These are phyloP conservation scores for Agrocybe praecox DNA, from an alignment of 768 basidiomycete species.

Conservation along the genomic window DNA sequence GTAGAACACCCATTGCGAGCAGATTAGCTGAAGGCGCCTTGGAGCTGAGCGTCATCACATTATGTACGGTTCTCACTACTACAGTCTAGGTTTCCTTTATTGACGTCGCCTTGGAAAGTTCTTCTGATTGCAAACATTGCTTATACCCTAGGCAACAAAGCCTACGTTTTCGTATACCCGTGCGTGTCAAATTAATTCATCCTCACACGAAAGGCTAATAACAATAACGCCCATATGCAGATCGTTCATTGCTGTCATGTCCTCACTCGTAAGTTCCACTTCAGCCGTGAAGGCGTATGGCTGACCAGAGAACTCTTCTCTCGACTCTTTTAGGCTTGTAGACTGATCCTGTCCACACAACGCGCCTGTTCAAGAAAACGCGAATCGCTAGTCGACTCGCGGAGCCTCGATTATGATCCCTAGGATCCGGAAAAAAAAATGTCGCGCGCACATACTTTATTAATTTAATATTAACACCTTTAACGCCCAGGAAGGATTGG, in stretches of 20 bases:
- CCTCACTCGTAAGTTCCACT: no score
- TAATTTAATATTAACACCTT: no score
- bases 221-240: no score
- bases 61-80: neutral
- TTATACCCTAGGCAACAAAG: neutral
- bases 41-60: neutral
- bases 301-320: no score
- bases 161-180: slow-evolving; percentile 1
- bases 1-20: neutral
- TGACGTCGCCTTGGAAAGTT: neutral
- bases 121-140: neutral
- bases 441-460: no score
- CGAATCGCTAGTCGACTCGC: no score
- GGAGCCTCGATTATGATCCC: no score
- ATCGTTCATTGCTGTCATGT: no score
- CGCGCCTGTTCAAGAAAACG: neutral
- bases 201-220: neutral
- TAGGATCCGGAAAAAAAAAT: no score
- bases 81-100: neutral
- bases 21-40: neutral
- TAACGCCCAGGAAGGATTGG: no score
- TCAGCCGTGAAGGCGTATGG: no score
- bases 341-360: neutral
- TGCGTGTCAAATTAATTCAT: neutral
- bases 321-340: neutral